phyloP scores from a whole-genome alignment of 371 early-diverging fungal genomes.

The Mucor velutinosus region DNA sequence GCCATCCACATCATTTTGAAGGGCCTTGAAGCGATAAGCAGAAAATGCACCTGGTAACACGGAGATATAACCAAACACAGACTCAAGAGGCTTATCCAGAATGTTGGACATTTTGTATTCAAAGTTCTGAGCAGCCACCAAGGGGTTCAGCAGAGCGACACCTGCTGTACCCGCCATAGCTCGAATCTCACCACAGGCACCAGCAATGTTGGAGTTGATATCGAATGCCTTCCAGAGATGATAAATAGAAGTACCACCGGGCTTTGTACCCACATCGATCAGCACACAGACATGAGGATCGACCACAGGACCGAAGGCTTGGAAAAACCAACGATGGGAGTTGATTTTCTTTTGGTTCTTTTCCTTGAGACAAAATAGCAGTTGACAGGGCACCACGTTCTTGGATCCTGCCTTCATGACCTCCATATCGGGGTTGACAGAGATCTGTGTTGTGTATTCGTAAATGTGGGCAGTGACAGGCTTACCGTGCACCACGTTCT shows the following conservation, averaged over 20 bases:
- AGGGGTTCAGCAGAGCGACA: slow-evolving; percentile 75
- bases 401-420: slow-evolving; percentile 56
- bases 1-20: slow-evolving; percentile 69
- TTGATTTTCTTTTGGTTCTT: slow-evolving; percentile 90
- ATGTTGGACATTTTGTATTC: slow-evolving; percentile 97
- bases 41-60: slow-evolving; percentile 96
- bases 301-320: slow-evolving; percentile 84
- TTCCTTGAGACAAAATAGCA: slow-evolving; percentile 91
- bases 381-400: slow-evolving; percentile 83
- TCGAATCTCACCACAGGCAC: slow-evolving; percentile 96
- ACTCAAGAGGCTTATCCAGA: slow-evolving; percentile 95
- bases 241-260: slow-evolving; percentile 80
- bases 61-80: slow-evolving; percentile 93
- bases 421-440: slow-evolving; percentile 68
- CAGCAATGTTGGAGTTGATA: slow-evolving; percentile 83
- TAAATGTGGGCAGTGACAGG: slow-evolving; percentile 86
- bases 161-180: slow-evolving; percentile 82
- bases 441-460: slow-evolving; percentile 90
- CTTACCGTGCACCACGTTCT: slow-evolving; percentile 66
- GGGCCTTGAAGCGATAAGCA: slow-evolving; percentile 89
- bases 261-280: slow-evolving; percentile 92
- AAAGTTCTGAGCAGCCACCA: slow-evolving; percentile 96
- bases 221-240: slow-evolving; percentile 94
- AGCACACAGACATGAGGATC: slow-evolving; percentile 88
- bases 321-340: slow-evolving; percentile 96